phyloP scores from a whole-genome alignment of 208 protist genomes.

The Trypanosoma platydactyli region DNA sequence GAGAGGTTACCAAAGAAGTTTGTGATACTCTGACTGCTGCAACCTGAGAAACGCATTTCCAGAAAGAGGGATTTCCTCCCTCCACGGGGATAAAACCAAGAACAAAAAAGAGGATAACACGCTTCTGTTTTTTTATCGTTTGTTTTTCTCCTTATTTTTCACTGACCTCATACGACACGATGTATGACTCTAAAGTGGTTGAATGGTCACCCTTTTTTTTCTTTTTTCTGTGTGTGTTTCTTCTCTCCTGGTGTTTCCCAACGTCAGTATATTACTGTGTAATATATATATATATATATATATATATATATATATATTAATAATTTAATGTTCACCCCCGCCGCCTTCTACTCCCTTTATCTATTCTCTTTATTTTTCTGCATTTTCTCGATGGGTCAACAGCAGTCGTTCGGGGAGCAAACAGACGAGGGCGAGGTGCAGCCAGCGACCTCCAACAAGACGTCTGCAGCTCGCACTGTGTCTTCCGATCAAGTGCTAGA shows the following conservation, averaged over 20 bases:
- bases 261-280: not conserved
- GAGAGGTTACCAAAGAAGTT: not conserved
- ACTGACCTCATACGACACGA: too few relatives aligned
- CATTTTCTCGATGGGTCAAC: not conserved
- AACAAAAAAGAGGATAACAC: too few relatives aligned
- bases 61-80: too few relatives aligned
- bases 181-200: too few relatives aligned
- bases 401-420: not conserved
- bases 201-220: not conserved
- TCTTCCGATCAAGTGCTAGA: not conserved
- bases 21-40: not conserved
- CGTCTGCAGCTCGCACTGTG: too few relatives aligned
- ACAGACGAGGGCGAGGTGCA: not conserved
- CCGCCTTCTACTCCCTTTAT: too few relatives aligned
- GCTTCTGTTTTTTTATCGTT: not conserved
- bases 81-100: too few relatives aligned
- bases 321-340: too few relatives aligned
- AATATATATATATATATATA: not conserved
- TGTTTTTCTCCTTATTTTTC: not conserved
- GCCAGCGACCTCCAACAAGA: not conserved
- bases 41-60: slow-evolving; percentile 5
- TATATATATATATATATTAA: not conserved
- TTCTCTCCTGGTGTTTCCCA: not conserved
- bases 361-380: not conserved
- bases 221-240: not conserved